phyloP scores from a whole-genome alignment of 768 basidiomycete genomes.

The Boletus vinaceobasis region DNA sequence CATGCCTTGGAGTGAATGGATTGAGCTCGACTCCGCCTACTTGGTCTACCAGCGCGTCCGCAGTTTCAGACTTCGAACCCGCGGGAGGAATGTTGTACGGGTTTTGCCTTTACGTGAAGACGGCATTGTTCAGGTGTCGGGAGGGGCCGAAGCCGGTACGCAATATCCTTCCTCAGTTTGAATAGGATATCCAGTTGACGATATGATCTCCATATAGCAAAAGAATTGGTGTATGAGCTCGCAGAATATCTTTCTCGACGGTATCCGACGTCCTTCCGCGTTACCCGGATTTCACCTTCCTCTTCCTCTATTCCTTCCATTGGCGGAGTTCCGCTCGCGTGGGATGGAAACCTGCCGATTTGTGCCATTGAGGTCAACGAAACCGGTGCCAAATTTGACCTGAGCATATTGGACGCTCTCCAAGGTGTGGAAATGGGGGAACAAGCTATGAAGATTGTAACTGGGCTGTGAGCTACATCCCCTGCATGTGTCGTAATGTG shows the following conservation, averaged over 20 bases:
- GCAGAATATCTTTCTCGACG: conserved; percentile 62
- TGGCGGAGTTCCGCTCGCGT: conserved; percentile 30
- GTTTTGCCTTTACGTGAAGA: conserved; percentile 44
- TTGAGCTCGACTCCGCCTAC: conserved; percentile 65
- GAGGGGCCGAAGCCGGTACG: conserved; percentile 31
- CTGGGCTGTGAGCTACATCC: conserved; percentile 49
- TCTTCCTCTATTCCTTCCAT: conserved; percentile 13
- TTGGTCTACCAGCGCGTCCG: conserved; percentile 52
- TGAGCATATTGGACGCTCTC: conserved; percentile 34
- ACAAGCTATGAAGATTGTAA: conserved; percentile 58
- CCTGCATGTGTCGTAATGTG: background rate
- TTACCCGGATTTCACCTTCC: conserved; percentile 36
- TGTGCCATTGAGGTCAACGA: conserved; percentile 50
- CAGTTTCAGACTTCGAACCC: conserved; percentile 49
- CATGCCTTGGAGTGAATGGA: conserved; percentile 73
- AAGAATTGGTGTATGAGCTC: conserved; percentile 66
- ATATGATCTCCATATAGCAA: conserved; percentile 38
- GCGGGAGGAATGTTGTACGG: conserved; percentile 45
- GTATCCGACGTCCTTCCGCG: conserved; percentile 55
- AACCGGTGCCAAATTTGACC: conserved; percentile 44
- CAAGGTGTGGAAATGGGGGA: conserved; percentile 32
- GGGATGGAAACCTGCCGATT: conserved; percentile 47
- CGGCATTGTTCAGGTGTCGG: conserved; percentile 31
- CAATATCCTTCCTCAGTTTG: background rate
- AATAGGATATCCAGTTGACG: background rate